Conservation (phyloP, 176 grass and related monocot genomes). For the Hordeum marinum region DNA sequence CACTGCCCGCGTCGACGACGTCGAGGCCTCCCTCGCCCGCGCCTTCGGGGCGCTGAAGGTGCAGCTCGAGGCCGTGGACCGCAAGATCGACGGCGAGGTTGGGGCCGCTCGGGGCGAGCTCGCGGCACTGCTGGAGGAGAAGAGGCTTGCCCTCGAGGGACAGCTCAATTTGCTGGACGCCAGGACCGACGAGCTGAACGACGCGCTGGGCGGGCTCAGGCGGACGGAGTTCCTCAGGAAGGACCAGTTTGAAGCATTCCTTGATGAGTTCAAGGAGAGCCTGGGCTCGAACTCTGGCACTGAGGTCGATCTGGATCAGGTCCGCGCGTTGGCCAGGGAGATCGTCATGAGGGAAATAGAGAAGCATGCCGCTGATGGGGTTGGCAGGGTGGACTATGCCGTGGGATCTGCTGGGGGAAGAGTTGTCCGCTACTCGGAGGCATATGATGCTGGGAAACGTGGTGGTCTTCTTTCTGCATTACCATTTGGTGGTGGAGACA, state of each 20-base stretch:
- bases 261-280: conserved; percentile 48
- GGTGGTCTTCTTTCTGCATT: neutral
- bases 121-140: conserved; percentile 51
- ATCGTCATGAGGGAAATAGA: conserved; percentile 75
- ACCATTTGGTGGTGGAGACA: neutral
- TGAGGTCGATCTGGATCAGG: conserved; percentile 56
- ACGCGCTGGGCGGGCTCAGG: conserved; percentile 52
- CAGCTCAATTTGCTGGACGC: conserved; percentile 45
- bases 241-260: conserved; percentile 60
- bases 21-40: conserved; percentile 61
- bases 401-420: conserved; percentile 65
- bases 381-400: conserved; percentile 86
- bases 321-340: conserved; percentile 63
- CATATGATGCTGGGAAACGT: conserved; percentile 34
- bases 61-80: conserved; percentile 78
- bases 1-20: conserved; percentile 49
- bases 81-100: conserved; percentile 67
- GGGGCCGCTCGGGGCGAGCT: conserved; percentile 37
- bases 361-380: conserved; percentile 89
- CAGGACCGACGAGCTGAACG: conserved; percentile 42
- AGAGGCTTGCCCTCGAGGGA: conserved; percentile 33
- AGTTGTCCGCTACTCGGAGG: conserved; percentile 60
- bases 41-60: conserved; percentile 57
- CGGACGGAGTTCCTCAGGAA: conserved; percentile 43
- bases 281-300: neutral